A percentile compares a stretch with the other conserved stretches of the same genome.
phyloP scores from a whole-genome alignment of 2,329 filamentous ascomycete genomes.

The Graphilbum sp. region DNA sequence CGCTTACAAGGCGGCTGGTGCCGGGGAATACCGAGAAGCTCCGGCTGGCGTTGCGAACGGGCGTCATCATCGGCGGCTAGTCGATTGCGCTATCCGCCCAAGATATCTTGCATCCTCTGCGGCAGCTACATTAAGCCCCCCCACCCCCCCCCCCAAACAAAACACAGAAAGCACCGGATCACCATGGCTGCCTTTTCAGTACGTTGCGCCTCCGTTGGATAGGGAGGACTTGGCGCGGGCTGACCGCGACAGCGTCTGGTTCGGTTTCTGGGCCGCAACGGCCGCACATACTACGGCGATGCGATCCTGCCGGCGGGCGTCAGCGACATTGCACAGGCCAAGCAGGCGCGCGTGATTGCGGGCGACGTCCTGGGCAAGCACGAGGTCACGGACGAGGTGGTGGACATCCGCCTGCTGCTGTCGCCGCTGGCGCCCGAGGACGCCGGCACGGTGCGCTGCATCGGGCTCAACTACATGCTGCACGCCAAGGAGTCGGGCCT shows the following conservation, averaged over 20 bases:
- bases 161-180: too few species aligned
- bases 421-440: slow-evolving; percentile 46
- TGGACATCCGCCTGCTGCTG: slow-evolving; percentile 39
- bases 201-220: not conserved
- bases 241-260: slow-evolving; percentile 41
- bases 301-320: slow-evolving; percentile 48
- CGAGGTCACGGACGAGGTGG: slow-evolving; percentile 44
- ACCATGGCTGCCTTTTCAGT: not conserved
- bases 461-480: slow-evolving; percentile 57
- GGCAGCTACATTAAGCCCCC: too few species aligned
- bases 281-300: slow-evolving; percentile 56
- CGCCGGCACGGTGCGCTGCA: slow-evolving; percentile 49
- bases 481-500: slow-evolving; percentile 56
- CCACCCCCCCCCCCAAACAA: too few species aligned
- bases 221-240: not conserved
- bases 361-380: slow-evolving; percentile 52
- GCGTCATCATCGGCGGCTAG: too few species aligned
- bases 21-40: too few species aligned
- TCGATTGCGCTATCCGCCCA: too few species aligned
- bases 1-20: too few species aligned
- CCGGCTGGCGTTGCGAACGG: too few species aligned
- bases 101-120: too few species aligned
- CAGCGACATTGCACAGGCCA: slow-evolving; percentile 43
- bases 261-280: slow-evolving; percentile 57
- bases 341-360: slow-evolving; percentile 42